These are phyloP conservation scores for Penicillium goetzii DNA, from an alignment of 495 filamentous ascomycete species.

Conservation along the genomic window DNA sequence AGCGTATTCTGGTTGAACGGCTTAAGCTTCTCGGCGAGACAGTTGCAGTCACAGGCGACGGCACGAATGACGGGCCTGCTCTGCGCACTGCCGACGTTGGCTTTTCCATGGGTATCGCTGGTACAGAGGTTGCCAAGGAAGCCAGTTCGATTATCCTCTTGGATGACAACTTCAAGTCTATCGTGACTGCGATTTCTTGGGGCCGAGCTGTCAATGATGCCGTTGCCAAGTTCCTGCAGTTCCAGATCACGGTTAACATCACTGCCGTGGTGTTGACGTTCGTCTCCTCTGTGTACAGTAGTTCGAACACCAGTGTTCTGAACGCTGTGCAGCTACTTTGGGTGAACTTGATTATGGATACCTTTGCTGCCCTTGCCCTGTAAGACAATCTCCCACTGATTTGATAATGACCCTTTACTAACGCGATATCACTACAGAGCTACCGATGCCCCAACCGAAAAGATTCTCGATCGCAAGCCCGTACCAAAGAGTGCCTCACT, in stretches of 20 bases:
- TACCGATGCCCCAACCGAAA: constrained; percentile 79
- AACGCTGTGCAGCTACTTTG: constrained; percentile 87
- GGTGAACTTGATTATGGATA: constrained; percentile 96
- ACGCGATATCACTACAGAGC: constrained; percentile 47
- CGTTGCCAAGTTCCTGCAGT: constrained; percentile 88
- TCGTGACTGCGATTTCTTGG: constrained; percentile 89
- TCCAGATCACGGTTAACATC: constrained; percentile 91
- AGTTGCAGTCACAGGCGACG: constrained; percentile 88
- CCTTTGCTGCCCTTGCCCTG: constrained; percentile 82
- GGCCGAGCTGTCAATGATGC: constrained; percentile 89
- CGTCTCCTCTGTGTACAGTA: constrained; percentile 75
- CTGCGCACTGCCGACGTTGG: constrained; percentile 85
- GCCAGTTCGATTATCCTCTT: constrained; percentile 90
- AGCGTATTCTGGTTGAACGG: constrained; percentile 74
- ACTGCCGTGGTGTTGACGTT: constrained; percentile 85
- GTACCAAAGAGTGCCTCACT: constrained; percentile 75
- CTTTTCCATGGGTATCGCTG: constrained; percentile 91
- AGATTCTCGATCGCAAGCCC: constrained; percentile 81
- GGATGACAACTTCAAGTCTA: constrained; percentile 89
- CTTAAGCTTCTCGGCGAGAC: constrained; percentile 76
- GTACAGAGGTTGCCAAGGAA: constrained; percentile 93
- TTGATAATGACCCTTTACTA: constrained; percentile 9
- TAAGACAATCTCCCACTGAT: constrained; percentile 14
- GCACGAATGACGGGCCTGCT: constrained; percentile 88
- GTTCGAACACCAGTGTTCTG: constrained; percentile 68